A percentile compares a stretch with the other conserved stretches of the same genome.
These are phyloP conservation scores for Backusella psychrophila DNA, from an alignment of 192 early-diverging fungal genomes.

Conservation along the genomic window DNA sequence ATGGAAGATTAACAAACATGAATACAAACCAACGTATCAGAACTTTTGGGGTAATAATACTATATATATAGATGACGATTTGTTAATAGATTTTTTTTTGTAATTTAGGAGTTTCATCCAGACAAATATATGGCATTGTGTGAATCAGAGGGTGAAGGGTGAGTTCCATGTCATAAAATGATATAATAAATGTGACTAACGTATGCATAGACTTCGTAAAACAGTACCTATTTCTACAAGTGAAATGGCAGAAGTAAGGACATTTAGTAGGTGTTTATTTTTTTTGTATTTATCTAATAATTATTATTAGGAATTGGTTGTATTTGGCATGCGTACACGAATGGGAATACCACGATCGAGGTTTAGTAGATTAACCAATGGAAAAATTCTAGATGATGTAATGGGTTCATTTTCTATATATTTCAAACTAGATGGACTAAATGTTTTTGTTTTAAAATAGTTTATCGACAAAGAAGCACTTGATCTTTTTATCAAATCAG, in stretches of 20 bases:
- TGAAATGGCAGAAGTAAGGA: slow-evolving; percentile 27
- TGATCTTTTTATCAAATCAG: slow-evolving; percentile 7
- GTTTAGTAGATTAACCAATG: slow-evolving; percentile 29
- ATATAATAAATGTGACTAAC: not conserved
- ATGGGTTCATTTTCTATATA: not conserved
- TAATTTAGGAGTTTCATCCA: slow-evolving; percentile 46
- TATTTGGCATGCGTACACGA: slow-evolving; percentile 50
- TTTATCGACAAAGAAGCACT: slow-evolving; percentile 14
- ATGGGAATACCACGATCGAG: slow-evolving; percentile 35
- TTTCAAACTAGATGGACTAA: not conserved
- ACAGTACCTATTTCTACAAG: slow-evolving; percentile 7
- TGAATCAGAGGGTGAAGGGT: slow-evolving; percentile 46
- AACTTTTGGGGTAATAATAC: slow-evolving; percentile 41
- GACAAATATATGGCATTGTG: slow-evolving; percentile 50
- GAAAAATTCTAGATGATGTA: slow-evolving; percentile 42
- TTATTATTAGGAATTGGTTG: slow-evolving; percentile 39
- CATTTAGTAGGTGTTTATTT: not conserved
- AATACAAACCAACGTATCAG: slow-evolving; percentile 22
- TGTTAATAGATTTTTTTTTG: not conserved
- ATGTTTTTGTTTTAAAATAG: not conserved
- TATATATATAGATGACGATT: not conserved
- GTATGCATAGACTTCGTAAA: slow-evolving; percentile 8
- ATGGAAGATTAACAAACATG: slow-evolving; percentile 44
- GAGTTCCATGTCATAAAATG: not conserved
- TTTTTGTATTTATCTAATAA: not conserved